A percentile compares a stretch with the other conserved stretches of the same genome.
These are phyloP conservation scores for Pestalotiopsis sp. DNA, from an alignment of 2,329 filamentous ascomycete species.

Conservation along the genomic window DNA sequence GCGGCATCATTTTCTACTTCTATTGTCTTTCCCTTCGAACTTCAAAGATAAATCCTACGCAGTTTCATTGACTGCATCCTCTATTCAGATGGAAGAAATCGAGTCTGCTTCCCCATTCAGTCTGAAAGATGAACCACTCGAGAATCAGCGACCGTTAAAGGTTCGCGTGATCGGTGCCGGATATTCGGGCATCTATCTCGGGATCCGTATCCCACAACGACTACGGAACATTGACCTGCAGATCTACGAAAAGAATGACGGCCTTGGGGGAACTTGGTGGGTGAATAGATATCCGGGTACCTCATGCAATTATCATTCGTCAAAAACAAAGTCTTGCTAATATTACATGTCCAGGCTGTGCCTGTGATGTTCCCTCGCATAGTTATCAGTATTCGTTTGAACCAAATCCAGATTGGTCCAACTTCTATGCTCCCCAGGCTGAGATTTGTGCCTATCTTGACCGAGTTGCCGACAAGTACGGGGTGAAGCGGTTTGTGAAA, in stretches of 20 bases:
- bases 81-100: neutral
- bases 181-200: conserved; percentile 37
- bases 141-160: conserved; percentile 33
- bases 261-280: conserved; percentile 40
- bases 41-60: neutral
- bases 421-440: conserved; percentile 49
- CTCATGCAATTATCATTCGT: neutral
- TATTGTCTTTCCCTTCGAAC: neutral
- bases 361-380: conserved; percentile 43
- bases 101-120: conserved; percentile 14
- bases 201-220: conserved; percentile 35
- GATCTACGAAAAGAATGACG: conserved; percentile 37
- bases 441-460: conserved; percentile 55
- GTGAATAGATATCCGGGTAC: conserved; percentile 39
- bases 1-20: neutral
- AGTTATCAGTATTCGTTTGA: conserved; percentile 60
- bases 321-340: neutral
- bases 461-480: conserved; percentile 47
- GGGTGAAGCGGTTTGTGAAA: conserved; percentile 48
- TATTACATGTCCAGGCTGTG: conserved; percentile 24
- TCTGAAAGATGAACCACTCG: conserved; percentile 30
- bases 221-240: conserved; percentile 34
- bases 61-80: neutral
- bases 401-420: conserved; percentile 56
- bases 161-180: conserved; percentile 38